Evolutionary conservation across 345 rosid genomes (phyloP).

Genomic region (Capsella bursapastoris): DNA sequence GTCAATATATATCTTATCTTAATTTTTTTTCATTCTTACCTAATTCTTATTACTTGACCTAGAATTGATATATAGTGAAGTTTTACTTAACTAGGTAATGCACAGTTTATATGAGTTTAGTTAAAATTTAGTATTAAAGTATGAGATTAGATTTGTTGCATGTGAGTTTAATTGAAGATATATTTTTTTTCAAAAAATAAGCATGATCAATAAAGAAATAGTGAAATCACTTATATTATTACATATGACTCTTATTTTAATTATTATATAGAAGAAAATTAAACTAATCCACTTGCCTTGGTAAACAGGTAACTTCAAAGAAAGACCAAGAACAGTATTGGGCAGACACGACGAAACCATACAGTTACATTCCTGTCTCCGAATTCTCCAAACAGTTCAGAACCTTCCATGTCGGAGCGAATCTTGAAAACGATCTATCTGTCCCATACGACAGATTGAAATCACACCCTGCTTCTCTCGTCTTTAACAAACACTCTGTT

Average conservation of each 20-base stretch:
- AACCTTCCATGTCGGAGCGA: constrained; percentile 71
- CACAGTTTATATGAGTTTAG: too few species aligned
- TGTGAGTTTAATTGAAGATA: too few species aligned
- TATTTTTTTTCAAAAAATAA: too few species aligned
- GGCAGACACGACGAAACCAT: constrained; percentile 63
- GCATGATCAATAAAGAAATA: too few species aligned
- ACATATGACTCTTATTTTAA: not conserved
- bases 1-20: constrained; percentile 37
- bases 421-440: constrained; percentile 59
- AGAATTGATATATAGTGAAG: not conserved
- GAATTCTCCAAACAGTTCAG: constrained; percentile 65
- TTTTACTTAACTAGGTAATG: too few species aligned
- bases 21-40: not conserved
- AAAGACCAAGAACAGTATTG: constrained; percentile 96
- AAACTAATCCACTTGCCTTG: constrained; percentile 28
- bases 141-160: too few species aligned
- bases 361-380: constrained; percentile 63
- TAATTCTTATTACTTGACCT: not conserved
- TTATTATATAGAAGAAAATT: not conserved
- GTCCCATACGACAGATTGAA: constrained; percentile 59
- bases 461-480: constrained; percentile 74
- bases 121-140: too few species aligned
- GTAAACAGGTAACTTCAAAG: constrained; percentile 74
- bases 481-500: constrained; percentile 60
- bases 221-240: too few species aligned